A percentile compares a stretch with the other conserved stretches of the same genome.
phyloP scores from a whole-genome alignment of 768 basidiomycete species.

The Trametes maxima region DNA sequence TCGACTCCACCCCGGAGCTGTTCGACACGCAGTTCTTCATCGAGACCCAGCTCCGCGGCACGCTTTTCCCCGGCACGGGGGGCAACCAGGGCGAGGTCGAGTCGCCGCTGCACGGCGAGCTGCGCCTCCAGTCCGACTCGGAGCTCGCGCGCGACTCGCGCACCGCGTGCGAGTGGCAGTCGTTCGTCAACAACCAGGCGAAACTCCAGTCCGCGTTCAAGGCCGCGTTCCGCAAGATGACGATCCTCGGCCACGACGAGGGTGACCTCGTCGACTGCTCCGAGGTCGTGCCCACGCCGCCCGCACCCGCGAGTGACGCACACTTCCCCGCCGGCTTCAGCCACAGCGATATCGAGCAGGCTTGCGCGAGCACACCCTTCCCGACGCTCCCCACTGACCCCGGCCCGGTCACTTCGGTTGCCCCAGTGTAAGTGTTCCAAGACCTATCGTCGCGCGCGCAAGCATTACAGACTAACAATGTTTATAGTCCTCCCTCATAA shows the following conservation, averaged over 20 bases:
- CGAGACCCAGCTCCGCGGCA: conserved; percentile 43
- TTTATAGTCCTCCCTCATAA: conserved; percentile 6
- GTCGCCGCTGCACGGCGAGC: conserved; percentile 28
- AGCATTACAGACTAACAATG: not conserved
- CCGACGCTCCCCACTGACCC: conserved; percentile 24
- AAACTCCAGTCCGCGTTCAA: conserved; percentile 27
- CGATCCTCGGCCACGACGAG: conserved; percentile 13
- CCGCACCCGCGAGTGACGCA: conserved; percentile 9
- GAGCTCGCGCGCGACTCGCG: conserved; percentile 28
- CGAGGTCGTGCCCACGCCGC: conserved; percentile 15
- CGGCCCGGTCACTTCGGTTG: conserved; percentile 24
- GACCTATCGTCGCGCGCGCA: not conserved
- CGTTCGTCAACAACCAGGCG: conserved; percentile 30
- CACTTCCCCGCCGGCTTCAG: conserved; percentile 29
- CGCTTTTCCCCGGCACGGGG: conserved; percentile 27
- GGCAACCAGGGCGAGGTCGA: conserved; percentile 28
- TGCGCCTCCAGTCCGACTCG: conserved; percentile 34
- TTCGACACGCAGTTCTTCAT: conserved; percentile 37
- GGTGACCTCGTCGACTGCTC: conserved; percentile 18
- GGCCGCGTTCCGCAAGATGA: conserved; percentile 17
- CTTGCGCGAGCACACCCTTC: conserved; percentile 25
- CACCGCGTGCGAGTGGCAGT: conserved; percentile 33
- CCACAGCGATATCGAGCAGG: conserved; percentile 31
- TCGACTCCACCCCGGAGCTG: conserved; percentile 28
- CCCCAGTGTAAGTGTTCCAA: conserved; percentile 17